phyloP scores from a whole-genome alignment of 148 eudicot genomes.

The Pouteria glomerata region DNA sequence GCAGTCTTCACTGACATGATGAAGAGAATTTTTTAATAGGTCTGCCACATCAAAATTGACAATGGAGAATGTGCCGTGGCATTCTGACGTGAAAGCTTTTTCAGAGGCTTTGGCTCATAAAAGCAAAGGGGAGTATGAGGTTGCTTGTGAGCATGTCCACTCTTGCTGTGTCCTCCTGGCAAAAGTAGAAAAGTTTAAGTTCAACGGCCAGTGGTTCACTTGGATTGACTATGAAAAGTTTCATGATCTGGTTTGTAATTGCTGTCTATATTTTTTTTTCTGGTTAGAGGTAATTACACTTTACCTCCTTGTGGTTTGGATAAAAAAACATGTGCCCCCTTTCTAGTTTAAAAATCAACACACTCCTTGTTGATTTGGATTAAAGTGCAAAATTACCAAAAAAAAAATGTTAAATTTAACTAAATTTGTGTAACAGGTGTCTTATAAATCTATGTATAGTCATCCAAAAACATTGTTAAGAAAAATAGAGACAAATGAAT shows the following conservation, averaged over 20 bases:
- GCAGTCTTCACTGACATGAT: slow-evolving; percentile 3
- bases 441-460: no score
- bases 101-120: slow-evolving; percentile 83
- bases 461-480: no score
- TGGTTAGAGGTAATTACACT: no score
- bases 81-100: slow-evolving; percentile 87
- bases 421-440: no score
- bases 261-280: no score
- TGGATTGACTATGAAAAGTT: slow-evolving; percentile 99
- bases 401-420: no score
- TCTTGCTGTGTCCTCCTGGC: slow-evolving; percentile 97
- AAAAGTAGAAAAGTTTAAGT: slow-evolving; percentile 70
- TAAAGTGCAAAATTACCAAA: no score
- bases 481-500: no score
- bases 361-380: no score
- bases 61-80: slow-evolving; percentile 99
- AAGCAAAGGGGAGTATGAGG: slow-evolving; percentile 85
- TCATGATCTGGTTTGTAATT: slow-evolving; percentile 75
- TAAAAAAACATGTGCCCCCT: no score
- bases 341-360: no score
- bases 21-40: slow-evolving; percentile 27
- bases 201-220: slow-evolving; percentile 88
- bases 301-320: no score
- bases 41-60: slow-evolving; percentile 96
- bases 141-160: slow-evolving; percentile 98